Evolutionary conservation across 768 basidiomycete species (phyloP).

Genomic region (Suillus subalutaceus): DNA sequence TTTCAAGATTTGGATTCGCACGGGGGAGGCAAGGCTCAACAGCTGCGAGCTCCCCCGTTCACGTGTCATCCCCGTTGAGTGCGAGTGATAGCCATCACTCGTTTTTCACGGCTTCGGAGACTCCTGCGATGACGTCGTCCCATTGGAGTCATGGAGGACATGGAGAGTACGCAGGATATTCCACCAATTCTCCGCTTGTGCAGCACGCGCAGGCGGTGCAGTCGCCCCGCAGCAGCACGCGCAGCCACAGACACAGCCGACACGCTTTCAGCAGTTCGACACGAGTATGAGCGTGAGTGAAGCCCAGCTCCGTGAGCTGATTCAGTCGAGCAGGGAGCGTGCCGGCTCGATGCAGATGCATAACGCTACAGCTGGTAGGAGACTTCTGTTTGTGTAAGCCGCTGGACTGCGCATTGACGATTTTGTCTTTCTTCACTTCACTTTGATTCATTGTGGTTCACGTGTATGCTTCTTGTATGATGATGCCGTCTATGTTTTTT

Average conservation of each 20-base stretch:
- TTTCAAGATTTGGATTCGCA: constrained; percentile 84
- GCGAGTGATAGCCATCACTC: constrained; percentile 52
- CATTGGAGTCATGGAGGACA: constrained; percentile 50
- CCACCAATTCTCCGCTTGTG: constrained; percentile 48
- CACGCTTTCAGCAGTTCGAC: constrained; percentile 61
- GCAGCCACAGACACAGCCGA: constrained; percentile 22
- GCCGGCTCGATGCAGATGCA: constrained; percentile 37
- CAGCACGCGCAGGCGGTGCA: constrained; percentile 46
- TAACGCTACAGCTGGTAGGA: constrained; percentile 50
- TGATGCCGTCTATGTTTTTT: constrained; percentile 12
- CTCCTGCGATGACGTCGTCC: constrained; percentile 39
- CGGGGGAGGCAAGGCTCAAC: constrained; percentile 67
- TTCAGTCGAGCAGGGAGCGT: constrained; percentile 69
- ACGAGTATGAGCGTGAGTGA: constrained; percentile 60
- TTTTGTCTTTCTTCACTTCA: constrained; percentile 29
- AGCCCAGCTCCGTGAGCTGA: constrained; percentile 76
- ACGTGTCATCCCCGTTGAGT: constrained; percentile 56
- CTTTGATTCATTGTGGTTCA: constrained; percentile 22
- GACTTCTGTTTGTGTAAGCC: constrained; percentile 43
- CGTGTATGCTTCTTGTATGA: constrained; percentile 17
- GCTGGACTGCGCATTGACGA: constrained; percentile 17
- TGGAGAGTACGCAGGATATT: constrained; percentile 45
- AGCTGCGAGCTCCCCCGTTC: constrained; percentile 59
- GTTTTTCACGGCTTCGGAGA: constrained; percentile 43
- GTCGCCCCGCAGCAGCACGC: constrained; percentile 35